Evolutionary conservation across 108 stramenopile genomes (phyloP), one percentile per base, ranked within the genome.

Genomic region (Stephanodiscus minutulus): DNA sequence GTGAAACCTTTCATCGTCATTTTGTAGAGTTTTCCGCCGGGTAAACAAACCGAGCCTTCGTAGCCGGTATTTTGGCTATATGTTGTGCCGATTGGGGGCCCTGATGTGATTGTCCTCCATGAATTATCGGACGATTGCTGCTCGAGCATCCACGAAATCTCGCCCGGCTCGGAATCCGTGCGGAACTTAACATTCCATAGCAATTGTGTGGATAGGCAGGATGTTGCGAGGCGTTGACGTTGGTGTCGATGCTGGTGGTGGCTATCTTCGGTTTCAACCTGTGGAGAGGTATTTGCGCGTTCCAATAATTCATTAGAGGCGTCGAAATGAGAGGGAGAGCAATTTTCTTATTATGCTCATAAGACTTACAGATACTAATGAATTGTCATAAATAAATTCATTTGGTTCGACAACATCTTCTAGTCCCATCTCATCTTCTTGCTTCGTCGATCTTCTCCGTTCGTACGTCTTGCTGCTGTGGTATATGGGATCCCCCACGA

Each of bases 111-210:
- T 33, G 5, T 48, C 15, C 24, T 43, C 52, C 53, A 63, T 3
- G 33, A 15, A 9, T 41, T 53, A 22, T 55, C 33, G 12, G 61
- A 13, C 20, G 27, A 24, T 7, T 50, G 61, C 54, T 54, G 50
- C 43, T 72, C 61, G 39, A 72, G 48, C 46, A 53, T 63, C 28
- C 62, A 72, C 6, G 61, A 62, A 1, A 61, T 72, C 54, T 72
- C 71, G 13, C 39, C 41, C 21, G 52, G 61, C 12, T 62, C 48
- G 7, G 22, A 28, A 63, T 72, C 71, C 9, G 71, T 72, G 9
- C 2, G 49, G 52, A 72, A 54, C 15, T 59, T 53, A 20, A 72
- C 39, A 13, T 36, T 36, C 41, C 61, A 72, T 21, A 44, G 53
- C 46, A 53, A 31, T 63, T 72, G 29, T 13, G 46, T 63, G 33